Conservation (phyloP, 1,284 basidiomycete genomes). For the Ganoderma multipileum region DNA sequence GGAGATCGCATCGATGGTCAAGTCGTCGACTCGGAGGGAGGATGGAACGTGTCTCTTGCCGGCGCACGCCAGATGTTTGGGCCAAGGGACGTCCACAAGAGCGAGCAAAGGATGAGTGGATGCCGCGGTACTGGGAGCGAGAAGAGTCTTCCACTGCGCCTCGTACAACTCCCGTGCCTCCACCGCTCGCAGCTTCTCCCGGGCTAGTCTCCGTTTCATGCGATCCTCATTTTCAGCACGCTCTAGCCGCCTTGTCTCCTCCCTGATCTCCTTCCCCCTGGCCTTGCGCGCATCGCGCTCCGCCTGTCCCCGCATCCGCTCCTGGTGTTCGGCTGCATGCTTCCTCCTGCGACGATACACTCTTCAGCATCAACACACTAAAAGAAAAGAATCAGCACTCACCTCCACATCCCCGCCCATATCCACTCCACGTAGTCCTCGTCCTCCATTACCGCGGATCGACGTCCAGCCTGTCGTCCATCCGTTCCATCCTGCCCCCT, state of each 20-base stretch:
- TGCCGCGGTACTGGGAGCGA: slow-evolving; percentile 39
- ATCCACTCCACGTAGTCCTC: slow-evolving; percentile 87
- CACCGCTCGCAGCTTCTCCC: slow-evolving; percentile 48
- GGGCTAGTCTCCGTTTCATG: slow-evolving; percentile 51
- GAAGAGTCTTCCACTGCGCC: slow-evolving; percentile 60
- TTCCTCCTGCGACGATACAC: slow-evolving; percentile 54
- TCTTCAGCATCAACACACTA: too few species aligned
- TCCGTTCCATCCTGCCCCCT: slow-evolving; percentile 41
- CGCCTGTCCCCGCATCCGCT: slow-evolving; percentile 63
- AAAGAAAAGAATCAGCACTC: slow-evolving; percentile 33
- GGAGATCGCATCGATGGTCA: slow-evolving; percentile 65
- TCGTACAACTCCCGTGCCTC: slow-evolving; percentile 67
- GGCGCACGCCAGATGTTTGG: slow-evolving; percentile 48
- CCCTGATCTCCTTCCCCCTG: slow-evolving; percentile 59
- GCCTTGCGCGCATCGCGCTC: slow-evolving; percentile 55
- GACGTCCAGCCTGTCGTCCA: slow-evolving; percentile 59
- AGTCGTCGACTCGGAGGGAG: slow-evolving; percentile 47
- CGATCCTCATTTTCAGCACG: slow-evolving; percentile 58
- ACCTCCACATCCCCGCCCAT: slow-evolving; percentile 81
- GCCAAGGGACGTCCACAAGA: slow-evolving; percentile 84
- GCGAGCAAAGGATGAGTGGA: slow-evolving; percentile 36
- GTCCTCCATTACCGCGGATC: slow-evolving; percentile 78
- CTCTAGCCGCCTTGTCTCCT: slow-evolving; percentile 59
- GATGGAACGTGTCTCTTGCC: slow-evolving; percentile 36
- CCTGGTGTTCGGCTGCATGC: slow-evolving; percentile 70